Percentiles rank a stretch among this genome's conserved stretches.
Conservation (phyloP, 2,329 filamentous ascomycete genomes). For the Paramyrothecium sp. region DNA sequence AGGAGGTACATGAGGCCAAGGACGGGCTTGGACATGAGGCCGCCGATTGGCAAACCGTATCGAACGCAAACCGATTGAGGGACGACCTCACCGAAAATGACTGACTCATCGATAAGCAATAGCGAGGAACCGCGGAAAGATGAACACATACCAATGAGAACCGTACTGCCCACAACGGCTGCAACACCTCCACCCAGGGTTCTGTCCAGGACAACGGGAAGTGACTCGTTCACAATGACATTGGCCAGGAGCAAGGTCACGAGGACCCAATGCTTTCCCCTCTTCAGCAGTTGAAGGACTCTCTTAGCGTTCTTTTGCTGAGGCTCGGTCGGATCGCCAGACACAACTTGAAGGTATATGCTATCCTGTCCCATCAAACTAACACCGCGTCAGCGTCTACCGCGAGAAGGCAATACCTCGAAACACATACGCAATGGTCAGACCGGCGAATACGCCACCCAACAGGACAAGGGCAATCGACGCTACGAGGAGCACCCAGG, state of each 20-base stretch:
- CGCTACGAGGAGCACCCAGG: constrained; percentile 80
- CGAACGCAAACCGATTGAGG: constrained; percentile 96
- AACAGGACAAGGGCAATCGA: constrained; percentile 80
- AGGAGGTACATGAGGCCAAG: constrained; percentile 88
- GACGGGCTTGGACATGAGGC: constrained; percentile 88
- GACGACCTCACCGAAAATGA: constrained; percentile 96
- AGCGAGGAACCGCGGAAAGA: not conserved
- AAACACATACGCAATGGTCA: constrained; percentile 75
- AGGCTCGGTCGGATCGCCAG: constrained; percentile 77
- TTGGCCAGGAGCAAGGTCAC: constrained; percentile 93
- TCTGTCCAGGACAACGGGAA: constrained; percentile 91
- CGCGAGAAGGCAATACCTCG: constrained; percentile 2
- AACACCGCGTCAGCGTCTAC: constrained; percentile 10
- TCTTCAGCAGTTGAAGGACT: constrained; percentile 77
- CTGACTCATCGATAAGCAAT: constrained; percentile 43
- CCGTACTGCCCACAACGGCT: constrained; percentile 88
- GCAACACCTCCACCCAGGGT: constrained; percentile 93
- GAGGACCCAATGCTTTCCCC: constrained; percentile 96
- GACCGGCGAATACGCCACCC: constrained; percentile 89
- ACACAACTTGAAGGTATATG: constrained; percentile 94
- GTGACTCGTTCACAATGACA: constrained; percentile 95
- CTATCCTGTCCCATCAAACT: constrained; percentile 76
- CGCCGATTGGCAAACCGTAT: constrained; percentile 91
- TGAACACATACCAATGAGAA: constrained; percentile 74
- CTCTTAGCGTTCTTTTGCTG: constrained; percentile 83